Base-by-base conservation (phyloP, 108 stramenopile genomes). In the Fragilaria radians region DNA sequence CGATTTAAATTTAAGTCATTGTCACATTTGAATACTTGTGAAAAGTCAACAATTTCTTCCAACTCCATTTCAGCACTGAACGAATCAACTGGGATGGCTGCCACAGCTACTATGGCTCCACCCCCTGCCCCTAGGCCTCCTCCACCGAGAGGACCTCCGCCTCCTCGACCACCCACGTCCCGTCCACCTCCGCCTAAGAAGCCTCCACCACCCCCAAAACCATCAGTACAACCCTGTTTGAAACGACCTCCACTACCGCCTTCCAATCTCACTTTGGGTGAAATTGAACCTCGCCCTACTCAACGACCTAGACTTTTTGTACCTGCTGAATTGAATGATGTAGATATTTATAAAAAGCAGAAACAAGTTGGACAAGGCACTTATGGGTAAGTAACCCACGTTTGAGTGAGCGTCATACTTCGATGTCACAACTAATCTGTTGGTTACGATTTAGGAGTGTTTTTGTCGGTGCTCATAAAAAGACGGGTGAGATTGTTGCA, bases 281-380 rank as follows among this genome's bases (percentile, higher is more conserved):
- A 46, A 30, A 48, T 11, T 54, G n/a, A 52, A 42, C 50, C 53
- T 11, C 57, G 33, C 26, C 28, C 58, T 3, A 62, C 19, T 7
- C 46, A 42, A 31, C 61, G 1, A 28, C 11, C 60, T 55, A 57
- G 60, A 62, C 50, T 32, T 59, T 27, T 28, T 11, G 81, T 78
- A 25, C 91, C 91, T 0, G 63, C 67, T 21, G 81, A 76, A 9
- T 56, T 92, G 67, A 74, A 86, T 46, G 91, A 92, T 62, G 87
- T 88, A 22, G 83, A 83, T 50, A 86, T 77, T 4, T 92, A 82
- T 64, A 73, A 80, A 48, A 82, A 80, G 59, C 77, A 82, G 59
- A 66, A 74, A 59, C 81, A 92, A 60, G 87, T 92, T 28, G 91
- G 91, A 28, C 73, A 92, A 57, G 91, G 91, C 36, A 89, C 88